phyloP scores from a whole-genome alignment of 768 basidiomycete species.

The Sistotremastrum suecicum region DNA sequence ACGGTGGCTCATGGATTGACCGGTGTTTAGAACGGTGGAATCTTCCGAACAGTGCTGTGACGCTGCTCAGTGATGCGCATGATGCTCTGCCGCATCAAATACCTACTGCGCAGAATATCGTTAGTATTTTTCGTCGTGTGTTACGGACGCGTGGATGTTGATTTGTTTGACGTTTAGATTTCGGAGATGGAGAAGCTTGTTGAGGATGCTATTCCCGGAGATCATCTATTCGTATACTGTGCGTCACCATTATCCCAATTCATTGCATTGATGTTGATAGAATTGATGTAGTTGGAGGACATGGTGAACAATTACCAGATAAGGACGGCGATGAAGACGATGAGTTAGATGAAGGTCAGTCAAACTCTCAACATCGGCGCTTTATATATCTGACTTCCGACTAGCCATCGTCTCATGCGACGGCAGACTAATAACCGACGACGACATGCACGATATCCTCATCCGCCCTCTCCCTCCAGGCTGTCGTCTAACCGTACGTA shows the following conservation, averaged over 20 bases:
- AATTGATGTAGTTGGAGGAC: slow-evolving; percentile 2
- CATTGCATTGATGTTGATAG: neutral
- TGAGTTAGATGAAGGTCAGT: slow-evolving; percentile 3
- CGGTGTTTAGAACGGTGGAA: too few relatives aligned
- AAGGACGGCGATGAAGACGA: slow-evolving; percentile 2
- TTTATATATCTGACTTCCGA: neutral
- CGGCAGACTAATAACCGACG: neutral
- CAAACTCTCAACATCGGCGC: too few relatives aligned
- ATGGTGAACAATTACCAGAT: slow-evolving; percentile 5
- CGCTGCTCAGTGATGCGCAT: too few relatives aligned
- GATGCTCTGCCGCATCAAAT: too few relatives aligned
- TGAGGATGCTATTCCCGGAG: neutral
- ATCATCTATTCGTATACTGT: slow-evolving; percentile 4
- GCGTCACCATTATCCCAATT: neutral
- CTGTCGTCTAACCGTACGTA: slow-evolving; percentile 4
- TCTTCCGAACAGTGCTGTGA: too few relatives aligned
- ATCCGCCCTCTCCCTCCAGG: neutral
- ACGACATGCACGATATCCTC: slow-evolving; percentile 5
- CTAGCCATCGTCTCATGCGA: neutral
- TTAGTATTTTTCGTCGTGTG: too few relatives aligned
- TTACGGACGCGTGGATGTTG: too few relatives aligned
- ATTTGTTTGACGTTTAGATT: neutral
- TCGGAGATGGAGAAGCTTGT: slow-evolving; percentile 2
- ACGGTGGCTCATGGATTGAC: too few relatives aligned
- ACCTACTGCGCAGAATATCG: too few relatives aligned